phyloP scores from a whole-genome alignment of 1,284 basidiomycete genomes.

The Rhodotorula sp. region DNA sequence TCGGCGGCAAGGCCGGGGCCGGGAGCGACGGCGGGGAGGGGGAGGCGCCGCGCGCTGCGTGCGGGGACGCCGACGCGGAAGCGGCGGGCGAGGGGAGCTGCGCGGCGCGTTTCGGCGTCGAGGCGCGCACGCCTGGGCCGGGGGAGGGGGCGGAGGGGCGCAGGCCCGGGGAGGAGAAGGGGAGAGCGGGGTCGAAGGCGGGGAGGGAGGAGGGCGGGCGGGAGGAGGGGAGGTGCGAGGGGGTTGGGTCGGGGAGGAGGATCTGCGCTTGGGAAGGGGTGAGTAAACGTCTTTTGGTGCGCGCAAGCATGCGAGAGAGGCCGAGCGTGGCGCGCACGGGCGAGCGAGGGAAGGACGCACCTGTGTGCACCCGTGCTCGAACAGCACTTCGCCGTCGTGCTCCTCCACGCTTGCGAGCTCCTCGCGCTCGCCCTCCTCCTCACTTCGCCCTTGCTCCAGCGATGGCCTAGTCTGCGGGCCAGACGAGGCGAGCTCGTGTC shows the following conservation, averaged over 20 bases:
- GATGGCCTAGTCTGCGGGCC: fast-evolving
- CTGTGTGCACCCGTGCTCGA: slow-evolving; percentile 2
- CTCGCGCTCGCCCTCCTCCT: not conserved
- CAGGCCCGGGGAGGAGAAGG: slow-evolving; percentile 4
- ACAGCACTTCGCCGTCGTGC: not conserved
- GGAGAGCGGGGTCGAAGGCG: not conserved
- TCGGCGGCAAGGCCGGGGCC: too few species aligned
- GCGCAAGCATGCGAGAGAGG: too few species aligned
- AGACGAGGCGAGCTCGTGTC: too few species aligned
- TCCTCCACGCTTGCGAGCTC: not conserved
- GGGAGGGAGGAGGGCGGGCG: not conserved
- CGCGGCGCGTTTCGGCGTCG: not conserved
- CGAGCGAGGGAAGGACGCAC: not conserved
- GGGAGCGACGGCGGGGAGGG: not conserved
- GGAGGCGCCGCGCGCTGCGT: not conserved
- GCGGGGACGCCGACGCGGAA: not conserved
- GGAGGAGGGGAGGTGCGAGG: not conserved
- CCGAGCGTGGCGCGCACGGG: not conserved
- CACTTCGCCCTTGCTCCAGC: too few species aligned
- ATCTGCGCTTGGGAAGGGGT: not conserved
- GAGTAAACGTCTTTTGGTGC: not conserved
- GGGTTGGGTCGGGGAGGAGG: slow-evolving; percentile 9
- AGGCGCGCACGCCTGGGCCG: not conserved
- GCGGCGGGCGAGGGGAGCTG: not conserved
- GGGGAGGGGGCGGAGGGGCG: not conserved